Conservation (phyloP, 2,329 filamentous ascomycete species). For the Aspergillus flavus region DNA sequence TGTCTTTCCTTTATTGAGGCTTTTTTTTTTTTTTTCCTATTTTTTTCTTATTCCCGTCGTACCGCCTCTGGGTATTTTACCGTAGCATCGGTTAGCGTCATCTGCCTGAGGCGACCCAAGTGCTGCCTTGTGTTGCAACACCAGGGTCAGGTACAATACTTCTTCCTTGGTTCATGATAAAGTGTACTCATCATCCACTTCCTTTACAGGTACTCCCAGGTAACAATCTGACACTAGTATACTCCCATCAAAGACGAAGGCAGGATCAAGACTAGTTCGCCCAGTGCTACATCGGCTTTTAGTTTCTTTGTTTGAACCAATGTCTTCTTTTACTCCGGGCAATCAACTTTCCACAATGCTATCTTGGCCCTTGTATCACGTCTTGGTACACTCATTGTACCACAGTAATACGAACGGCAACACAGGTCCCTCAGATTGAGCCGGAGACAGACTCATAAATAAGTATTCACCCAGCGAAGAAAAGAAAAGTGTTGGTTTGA, state of each 20-base stretch:
- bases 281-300: not conserved
- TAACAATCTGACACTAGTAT: too few relatives aligned
- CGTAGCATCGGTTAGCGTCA: not conserved
- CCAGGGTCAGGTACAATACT: not conserved
- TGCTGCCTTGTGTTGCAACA: not conserved
- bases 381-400: not conserved
- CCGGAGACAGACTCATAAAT: too few relatives aligned
- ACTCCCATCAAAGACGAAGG: not conserved
- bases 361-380: not conserved
- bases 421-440: too few relatives aligned
- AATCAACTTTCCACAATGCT: not conserved
- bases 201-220: too few relatives aligned
- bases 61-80: not conserved
- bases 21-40: not conserved
- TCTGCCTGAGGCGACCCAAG: not conserved
- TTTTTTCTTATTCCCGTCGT: not conserved
- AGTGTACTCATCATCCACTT: too few relatives aligned
- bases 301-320: not conserved
- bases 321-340: not conserved
- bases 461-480: too few relatives aligned
- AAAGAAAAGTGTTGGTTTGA: too few relatives aligned
- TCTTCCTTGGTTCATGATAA: not conserved
- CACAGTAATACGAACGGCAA: not conserved
- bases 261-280: not conserved
- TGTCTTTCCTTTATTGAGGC: not conserved